These are phyloP conservation scores for Closterium sp. DNA, from an alignment of 139 green algal species.

Conservation along the genomic window DNA sequence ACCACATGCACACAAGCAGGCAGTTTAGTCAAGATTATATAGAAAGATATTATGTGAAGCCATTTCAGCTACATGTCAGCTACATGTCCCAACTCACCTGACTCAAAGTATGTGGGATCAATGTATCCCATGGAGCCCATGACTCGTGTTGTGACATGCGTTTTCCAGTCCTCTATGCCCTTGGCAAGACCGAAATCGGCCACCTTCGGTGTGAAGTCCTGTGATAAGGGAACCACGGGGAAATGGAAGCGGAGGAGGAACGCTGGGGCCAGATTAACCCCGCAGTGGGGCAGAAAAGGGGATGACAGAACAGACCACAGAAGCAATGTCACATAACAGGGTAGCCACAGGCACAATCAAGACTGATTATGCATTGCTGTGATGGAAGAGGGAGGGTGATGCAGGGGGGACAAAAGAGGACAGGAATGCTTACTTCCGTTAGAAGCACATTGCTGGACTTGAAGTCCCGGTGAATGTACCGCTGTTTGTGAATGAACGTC, in stretches of 20 bases:
- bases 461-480: constrained; percentile 1
- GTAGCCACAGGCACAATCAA: too few relatives aligned
- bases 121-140: constrained; percentile 7
- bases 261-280: not conserved
- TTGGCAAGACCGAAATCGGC: constrained; percentile 2
- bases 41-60: too few relatives aligned
- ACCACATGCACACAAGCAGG: not conserved
- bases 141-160: constrained; percentile 8
- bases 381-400: not conserved
- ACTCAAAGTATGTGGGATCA: constrained; percentile 1
- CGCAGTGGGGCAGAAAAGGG: not conserved
- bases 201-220: constrained; percentile 1
- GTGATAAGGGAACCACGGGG: not conserved
- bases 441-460: not conserved
- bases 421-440: not conserved
- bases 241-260: not conserved
- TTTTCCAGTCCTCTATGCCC: not conserved
- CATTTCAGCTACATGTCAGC: not conserved
- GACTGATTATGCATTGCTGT: too few relatives aligned
- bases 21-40: not conserved
- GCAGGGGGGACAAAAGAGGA: not conserved
- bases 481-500: constrained; percentile 9
- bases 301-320: not conserved
- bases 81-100: not conserved
- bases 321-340: too few relatives aligned